phyloP scores from a whole-genome alignment of 495 filamentous ascomycete genomes.

The Clohesyomyces aquaticus region DNA sequence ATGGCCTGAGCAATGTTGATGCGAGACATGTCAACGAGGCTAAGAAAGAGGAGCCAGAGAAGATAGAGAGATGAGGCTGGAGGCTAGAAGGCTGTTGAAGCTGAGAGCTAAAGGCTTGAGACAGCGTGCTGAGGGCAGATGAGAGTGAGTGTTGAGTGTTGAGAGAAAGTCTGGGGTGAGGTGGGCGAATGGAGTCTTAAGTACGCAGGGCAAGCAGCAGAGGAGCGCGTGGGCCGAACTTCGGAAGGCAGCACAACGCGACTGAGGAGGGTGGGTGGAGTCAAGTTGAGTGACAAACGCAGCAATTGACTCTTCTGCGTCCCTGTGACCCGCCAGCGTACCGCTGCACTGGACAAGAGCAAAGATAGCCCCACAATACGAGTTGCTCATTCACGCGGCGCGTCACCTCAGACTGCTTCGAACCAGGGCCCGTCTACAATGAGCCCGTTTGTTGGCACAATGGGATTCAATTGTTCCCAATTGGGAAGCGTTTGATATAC shows the following conservation, averaged over 20 bases:
- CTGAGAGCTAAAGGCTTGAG: neutral
- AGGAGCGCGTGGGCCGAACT: neutral
- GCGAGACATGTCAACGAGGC: no score
- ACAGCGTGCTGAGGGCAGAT: neutral
- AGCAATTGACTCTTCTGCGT: neutral
- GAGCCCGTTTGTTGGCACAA: neutral
- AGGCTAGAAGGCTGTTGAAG: neutral
- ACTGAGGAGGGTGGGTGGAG: neutral
- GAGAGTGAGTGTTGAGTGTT: neutral
- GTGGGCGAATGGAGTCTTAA: conserved; percentile 1
- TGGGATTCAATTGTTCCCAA: neutral
- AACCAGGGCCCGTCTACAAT: neutral
- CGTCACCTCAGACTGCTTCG: neutral
- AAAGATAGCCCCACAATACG: neutral
- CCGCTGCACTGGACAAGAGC: neutral
- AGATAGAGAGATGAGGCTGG: neutral
- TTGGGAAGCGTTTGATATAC: neutral
- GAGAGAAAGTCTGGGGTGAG: neutral
- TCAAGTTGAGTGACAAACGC: neutral
- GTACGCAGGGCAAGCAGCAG: neutral
- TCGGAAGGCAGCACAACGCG: neutral
- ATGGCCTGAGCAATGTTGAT: no score
- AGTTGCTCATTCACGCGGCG: neutral
- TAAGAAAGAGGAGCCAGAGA: neutral
- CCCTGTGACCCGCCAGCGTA: neutral